Evolutionary conservation across 495 filamentous ascomycete genomes (phyloP).

Genomic region (Coniosporium apollinis): DNA sequence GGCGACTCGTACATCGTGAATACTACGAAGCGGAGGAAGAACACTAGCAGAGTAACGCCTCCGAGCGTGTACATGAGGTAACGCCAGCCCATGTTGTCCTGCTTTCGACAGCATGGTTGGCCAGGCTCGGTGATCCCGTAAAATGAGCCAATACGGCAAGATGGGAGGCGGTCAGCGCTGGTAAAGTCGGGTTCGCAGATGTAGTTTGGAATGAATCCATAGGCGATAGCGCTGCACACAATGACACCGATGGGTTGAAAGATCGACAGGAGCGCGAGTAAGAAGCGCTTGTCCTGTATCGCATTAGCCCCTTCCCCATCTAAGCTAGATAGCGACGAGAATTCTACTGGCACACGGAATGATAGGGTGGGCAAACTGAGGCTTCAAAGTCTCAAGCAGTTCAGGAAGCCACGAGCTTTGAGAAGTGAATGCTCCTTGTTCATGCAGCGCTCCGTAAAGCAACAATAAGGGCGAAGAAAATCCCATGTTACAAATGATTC

Average conservation of each 20-base stretch:
- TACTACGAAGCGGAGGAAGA: conserved; percentile 28
- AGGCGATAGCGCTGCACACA: conserved; percentile 28
- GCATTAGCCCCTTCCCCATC: background rate
- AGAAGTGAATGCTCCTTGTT: too few species aligned
- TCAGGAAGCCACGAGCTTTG: too few species aligned
- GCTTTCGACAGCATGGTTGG: conserved; percentile 28
- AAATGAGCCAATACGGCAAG: conserved; percentile 21
- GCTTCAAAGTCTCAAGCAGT: too few species aligned
- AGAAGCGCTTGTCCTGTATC: conserved; percentile 24
- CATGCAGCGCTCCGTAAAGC: background rate
- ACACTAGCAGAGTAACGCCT: conserved; percentile 26
- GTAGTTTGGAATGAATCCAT: conserved; percentile 29
- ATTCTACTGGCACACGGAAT: too few species aligned
- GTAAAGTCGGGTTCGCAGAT: conserved; percentile 23
- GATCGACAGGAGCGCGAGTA: conserved; percentile 30
- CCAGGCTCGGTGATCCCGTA: conserved; percentile 20
- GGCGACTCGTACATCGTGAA: conserved; percentile 31
- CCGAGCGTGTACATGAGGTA: conserved; percentile 33
- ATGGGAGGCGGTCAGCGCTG: conserved; percentile 15
- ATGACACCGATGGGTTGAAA: conserved; percentile 34
- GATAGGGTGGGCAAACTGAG: too few species aligned
- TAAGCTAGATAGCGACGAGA: conserved; percentile 3
- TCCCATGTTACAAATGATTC: background rate
- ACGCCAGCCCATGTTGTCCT: conserved; percentile 37
- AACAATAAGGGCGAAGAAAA: background rate